Base-by-base conservation (phyloP, 176 grass and related monocot species). In the Carex parvula region DNA sequence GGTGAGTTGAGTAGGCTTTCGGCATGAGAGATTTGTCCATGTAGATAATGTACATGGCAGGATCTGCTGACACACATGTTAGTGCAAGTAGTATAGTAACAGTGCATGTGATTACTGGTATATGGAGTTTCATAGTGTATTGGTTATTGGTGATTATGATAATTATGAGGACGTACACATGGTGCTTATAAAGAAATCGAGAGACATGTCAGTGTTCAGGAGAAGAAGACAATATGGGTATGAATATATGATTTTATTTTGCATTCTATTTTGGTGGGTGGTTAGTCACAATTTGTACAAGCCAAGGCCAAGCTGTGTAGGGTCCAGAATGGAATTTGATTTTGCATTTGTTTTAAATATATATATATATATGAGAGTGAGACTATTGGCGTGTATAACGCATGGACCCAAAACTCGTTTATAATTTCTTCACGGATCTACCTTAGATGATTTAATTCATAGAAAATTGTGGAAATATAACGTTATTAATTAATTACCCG, bases 21-120 rank as follows among this genome's bases (percentile, higher is more conserved):
- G 95, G 95, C 95, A 94, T 94, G 79, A 86, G 86, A 48, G 91
- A 91, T 87, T 90, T 93, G 85, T 98, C 95, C 89, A 93, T 90
- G 84, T 98, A 88, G 74, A 98, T 88, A 67, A 98, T 98, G 74
- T 95, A 93, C 30, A 89, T 37, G 62, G 32, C 39, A 64, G n/a
- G 8, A 0, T 88, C 88, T 1, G 74, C 71, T 46, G 80, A 32
- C 64, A 74, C 72, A 79, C 85, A 5, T 64, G 32, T 52, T 48
- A 82, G 70, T 58, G 64, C 44, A 55, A 60, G 66, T 29, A 73
- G 65, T 76, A 26, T 63, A 53, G 20, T 44, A 22, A 60, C 17
- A 35, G 68, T 61, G 16, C 13, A 57, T 74, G n/a, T 60, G 50
- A 84, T 61, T 75, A 48, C 66, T 75, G 48, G 13, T 74, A 46